Percentiles rank a stretch among this genome's conserved stretches.
Conservation (phyloP, 352 stramenopile genomes). For the Blastocystis sp. region DNA sequence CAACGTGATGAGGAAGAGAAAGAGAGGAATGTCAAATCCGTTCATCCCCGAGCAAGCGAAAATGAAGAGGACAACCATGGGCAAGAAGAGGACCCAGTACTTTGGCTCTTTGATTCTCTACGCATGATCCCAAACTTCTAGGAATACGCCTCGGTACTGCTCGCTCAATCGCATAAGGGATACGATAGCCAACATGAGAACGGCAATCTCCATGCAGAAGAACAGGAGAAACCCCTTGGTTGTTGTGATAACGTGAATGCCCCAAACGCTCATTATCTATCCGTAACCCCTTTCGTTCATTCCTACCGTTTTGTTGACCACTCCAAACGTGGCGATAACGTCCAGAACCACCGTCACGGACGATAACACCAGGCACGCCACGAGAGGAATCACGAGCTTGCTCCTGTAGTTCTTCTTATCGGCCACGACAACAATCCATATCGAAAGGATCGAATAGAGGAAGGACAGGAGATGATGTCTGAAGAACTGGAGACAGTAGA, state of each 20-base stretch:
- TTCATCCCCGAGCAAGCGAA: neutral
- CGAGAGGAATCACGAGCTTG: neutral
- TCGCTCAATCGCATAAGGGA: neutral
- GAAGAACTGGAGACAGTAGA: conserved; percentile 7
- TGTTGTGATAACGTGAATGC: conserved; percentile 12
- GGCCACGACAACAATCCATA: conserved; percentile 12
- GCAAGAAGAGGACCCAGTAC: neutral
- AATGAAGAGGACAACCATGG: conserved; percentile 5
- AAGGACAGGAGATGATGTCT: conserved; percentile 10
- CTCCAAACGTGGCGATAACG: conserved; percentile 8
- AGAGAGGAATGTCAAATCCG: conserved; percentile 28
- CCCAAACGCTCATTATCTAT: conserved; percentile 24
- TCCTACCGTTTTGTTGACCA: neutral
- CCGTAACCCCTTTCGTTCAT: neutral
- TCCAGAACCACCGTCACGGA: neutral
- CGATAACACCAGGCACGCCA: neutral
- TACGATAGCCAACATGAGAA: neutral
- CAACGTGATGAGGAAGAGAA: conserved; percentile 4
- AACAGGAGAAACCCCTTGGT: neutral
- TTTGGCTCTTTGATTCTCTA: neutral
- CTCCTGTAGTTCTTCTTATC: neutral
- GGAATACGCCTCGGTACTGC: neutral
- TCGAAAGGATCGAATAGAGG: neutral
- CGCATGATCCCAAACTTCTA: too few relatives aligned
- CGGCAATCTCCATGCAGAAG: conserved; percentile 26